phyloP scores from a whole-genome alignment of 2,329 filamentous ascomycete genomes.

The Lecanoromycetidae sp. region DNA sequence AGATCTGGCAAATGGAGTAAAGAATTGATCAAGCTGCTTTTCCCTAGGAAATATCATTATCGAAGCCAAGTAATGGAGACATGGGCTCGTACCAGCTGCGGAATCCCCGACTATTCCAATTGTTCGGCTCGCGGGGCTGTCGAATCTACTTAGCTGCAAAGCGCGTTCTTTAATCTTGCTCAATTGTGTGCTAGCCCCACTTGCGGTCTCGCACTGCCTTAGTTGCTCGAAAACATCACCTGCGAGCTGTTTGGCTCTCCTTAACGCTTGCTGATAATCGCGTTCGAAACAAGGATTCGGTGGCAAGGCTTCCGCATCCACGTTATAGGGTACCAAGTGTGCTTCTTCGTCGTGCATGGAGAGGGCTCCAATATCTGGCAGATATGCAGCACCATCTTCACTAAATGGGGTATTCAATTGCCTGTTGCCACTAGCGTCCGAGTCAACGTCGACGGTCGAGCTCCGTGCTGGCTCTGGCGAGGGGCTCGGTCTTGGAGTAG shows the following conservation, averaged over 20 bases:
- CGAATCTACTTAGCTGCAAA: background rate
- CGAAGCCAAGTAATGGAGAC: background rate
- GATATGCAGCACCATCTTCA: background rate
- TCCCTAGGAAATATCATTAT: slow-evolving; percentile 19
- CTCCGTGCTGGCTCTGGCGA: background rate
- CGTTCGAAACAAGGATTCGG: background rate
- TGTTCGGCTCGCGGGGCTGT: slow-evolving; percentile 8
- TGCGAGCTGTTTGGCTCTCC: background rate
- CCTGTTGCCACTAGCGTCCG: background rate
- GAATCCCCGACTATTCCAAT: slow-evolving; percentile 14
- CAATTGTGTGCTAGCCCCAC: background rate
- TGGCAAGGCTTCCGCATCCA: slow-evolving; percentile 1
- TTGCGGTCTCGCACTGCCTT: background rate
- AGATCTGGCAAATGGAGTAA: slow-evolving; percentile 25
- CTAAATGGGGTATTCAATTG: background rate
- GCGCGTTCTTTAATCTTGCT: slow-evolving; percentile 5
- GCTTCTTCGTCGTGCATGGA: background rate
- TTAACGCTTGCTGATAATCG: slow-evolving; percentile 8
- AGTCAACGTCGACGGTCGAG: background rate
- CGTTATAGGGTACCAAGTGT: slow-evolving; percentile 1
- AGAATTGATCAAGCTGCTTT: slow-evolving; percentile 29
- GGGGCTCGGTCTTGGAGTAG: background rate
- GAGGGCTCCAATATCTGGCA: background rate
- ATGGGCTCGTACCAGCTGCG: slow-evolving; percentile 16
- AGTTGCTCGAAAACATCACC: background rate